These are phyloP conservation scores for Solanum phureja DNA, from an alignment of 257 asterid genomes.

Conservation along the genomic window DNA sequence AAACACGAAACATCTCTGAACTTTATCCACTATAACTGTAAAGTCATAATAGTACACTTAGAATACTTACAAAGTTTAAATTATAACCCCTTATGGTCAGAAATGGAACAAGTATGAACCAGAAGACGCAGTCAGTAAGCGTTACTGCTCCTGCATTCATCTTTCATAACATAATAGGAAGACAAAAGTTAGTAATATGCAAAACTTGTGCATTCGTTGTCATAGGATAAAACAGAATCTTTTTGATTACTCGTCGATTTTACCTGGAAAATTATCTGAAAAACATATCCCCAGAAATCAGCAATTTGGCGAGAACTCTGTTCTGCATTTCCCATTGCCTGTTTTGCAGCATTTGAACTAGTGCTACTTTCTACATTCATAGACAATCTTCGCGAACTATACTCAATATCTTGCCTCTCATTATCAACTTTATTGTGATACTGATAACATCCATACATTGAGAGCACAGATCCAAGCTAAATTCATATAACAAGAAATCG, in stretches of 20 bases:
- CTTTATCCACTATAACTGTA: not conserved
- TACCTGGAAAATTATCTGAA: slow-evolving; percentile 91
- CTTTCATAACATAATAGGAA: slow-evolving; percentile 11
- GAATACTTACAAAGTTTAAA: slow-evolving; percentile 64
- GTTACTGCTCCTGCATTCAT: slow-evolving; percentile 96
- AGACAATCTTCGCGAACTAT: slow-evolving; percentile 20
- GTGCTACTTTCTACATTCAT: slow-evolving; percentile 2
- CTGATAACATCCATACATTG: slow-evolving; percentile 56
- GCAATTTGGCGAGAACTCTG: slow-evolving; percentile 29
- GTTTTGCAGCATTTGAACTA: not conserved
- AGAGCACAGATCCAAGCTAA: slow-evolving; percentile 84
- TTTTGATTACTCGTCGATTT: not conserved
- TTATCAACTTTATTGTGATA: slow-evolving; percentile 16
- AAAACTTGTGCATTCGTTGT: not conserved
- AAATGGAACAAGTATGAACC: slow-evolving; percentile 88
- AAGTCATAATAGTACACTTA: not conserved
- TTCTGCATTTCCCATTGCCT: slow-evolving; percentile 13
- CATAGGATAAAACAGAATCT: not conserved
- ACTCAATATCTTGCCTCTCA: slow-evolving; percentile 20
- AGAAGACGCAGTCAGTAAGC: slow-evolving; percentile 76
- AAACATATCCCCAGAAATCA: slow-evolving; percentile 56
- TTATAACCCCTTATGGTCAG: slow-evolving; percentile 69
- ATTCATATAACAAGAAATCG: not conserved
- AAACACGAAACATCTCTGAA: not conserved
- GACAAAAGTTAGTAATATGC: not conserved